Evolutionary conservation across 2,329 filamentous ascomycete species (phyloP).

Genomic region (Sporothrix euskadiensis): DNA sequence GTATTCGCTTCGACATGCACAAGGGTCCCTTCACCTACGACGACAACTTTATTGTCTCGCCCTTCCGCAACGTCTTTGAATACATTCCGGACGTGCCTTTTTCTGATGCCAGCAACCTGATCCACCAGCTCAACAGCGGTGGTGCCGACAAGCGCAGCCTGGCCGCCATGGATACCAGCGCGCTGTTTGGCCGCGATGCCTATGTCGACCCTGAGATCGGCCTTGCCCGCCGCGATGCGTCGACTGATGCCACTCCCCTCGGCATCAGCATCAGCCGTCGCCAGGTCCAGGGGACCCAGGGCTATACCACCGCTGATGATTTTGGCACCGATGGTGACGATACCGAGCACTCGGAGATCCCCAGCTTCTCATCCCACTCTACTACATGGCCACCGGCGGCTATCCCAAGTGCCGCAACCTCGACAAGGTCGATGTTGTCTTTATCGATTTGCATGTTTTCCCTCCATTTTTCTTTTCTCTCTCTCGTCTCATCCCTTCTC

Average conservation of each 20-base stretch:
- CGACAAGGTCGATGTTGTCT: slow-evolving; percentile 53
- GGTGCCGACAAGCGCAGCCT: slow-evolving; percentile 41
- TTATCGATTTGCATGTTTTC: slow-evolving; percentile 48
- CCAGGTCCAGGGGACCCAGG: slow-evolving; percentile 50
- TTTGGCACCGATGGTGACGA: slow-evolving; percentile 59
- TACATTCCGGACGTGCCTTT: slow-evolving; percentile 57
- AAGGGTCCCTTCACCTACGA: slow-evolving; percentile 62
- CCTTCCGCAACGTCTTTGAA: slow-evolving; percentile 55
- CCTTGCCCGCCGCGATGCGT: slow-evolving; percentile 21
- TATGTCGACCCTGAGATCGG: slow-evolving; percentile 49
- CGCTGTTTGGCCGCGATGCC: slow-evolving; percentile 43
- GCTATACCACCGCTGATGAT: slow-evolving; percentile 58
- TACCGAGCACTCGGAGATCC: slow-evolving; percentile 52
- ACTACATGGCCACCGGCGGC: slow-evolving; percentile 52
- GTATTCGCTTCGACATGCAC: slow-evolving; percentile 62
- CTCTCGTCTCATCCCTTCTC: background rate
- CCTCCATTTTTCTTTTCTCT: background rate
- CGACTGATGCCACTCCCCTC: slow-evolving; percentile 26
- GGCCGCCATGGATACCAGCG: slow-evolving; percentile 40
- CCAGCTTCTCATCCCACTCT: slow-evolving; percentile 51
- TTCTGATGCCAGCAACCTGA: slow-evolving; percentile 43
- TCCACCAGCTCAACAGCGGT: slow-evolving; percentile 45
- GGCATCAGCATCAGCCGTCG: slow-evolving; percentile 49
- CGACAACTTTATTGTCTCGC: slow-evolving; percentile 56
- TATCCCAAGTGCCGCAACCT: slow-evolving; percentile 50